These are phyloP conservation scores for Thielaviopsis euricoi DNA, from an alignment of 2,329 filamentous ascomycete species.

Conservation along the genomic window DNA sequence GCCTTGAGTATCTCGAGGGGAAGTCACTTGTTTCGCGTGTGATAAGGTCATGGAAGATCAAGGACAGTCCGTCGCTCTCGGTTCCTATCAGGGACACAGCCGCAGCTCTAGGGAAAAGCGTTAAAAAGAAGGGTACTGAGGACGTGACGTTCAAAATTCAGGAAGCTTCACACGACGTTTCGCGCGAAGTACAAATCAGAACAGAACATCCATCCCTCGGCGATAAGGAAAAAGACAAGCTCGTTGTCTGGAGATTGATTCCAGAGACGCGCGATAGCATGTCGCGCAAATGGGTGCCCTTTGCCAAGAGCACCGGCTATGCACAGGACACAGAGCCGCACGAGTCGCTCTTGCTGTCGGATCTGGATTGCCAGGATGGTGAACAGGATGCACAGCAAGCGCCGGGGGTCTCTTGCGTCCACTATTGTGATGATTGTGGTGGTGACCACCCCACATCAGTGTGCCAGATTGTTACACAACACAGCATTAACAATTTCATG, in stretches of 20 bases:
- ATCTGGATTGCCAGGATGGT: not conserved
- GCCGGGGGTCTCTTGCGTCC: not conserved
- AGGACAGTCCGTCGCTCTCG: no score
- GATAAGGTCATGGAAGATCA: constrained; percentile 26
- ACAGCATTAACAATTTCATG: no score
- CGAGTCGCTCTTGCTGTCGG: not conserved
- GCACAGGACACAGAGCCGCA: not conserved
- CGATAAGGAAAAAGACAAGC: not conserved
- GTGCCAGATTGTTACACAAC: not conserved
- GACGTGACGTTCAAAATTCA: not conserved
- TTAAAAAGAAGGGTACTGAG: not conserved
- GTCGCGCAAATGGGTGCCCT: constrained; percentile 32
- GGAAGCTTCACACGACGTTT: not conserved
- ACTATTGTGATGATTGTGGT: not conserved
- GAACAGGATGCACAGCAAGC: not conserved
- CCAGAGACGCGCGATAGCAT: constrained; percentile 24
- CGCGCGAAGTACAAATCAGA: not conserved
- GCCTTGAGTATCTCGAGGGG: constrained; percentile 25
- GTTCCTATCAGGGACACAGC: not conserved
- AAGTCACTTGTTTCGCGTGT: constrained; percentile 26
- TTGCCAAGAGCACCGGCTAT: constrained; percentile 25
- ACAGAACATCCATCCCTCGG: not conserved
- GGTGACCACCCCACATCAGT: not conserved
- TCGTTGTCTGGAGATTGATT: constrained; percentile 35
- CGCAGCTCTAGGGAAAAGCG: not conserved